Conservation (phyloP, 257 asterid species). For the Fraxinus cuspidata region DNA sequence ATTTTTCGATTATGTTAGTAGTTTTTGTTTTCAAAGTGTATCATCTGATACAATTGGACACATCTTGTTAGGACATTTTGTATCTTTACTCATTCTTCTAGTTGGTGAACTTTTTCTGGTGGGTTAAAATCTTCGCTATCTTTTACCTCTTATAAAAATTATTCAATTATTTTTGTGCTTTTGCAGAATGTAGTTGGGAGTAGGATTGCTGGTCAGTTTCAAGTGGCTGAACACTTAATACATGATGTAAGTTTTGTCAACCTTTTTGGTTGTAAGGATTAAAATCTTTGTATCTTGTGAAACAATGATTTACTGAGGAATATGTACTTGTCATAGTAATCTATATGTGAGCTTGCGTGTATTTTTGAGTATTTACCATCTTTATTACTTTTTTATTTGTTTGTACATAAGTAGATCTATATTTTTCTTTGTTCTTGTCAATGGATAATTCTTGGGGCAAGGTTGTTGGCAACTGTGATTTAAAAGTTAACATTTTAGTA, state of each 20-base stretch:
- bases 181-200: slow-evolving; percentile 75
- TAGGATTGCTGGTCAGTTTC: slow-evolving; percentile 78
- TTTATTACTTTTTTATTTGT: background rate
- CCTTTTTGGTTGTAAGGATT: slow-evolving; percentile 14
- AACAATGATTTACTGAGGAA: slow-evolving; percentile 3
- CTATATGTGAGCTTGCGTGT: slow-evolving; percentile 12
- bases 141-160: slow-evolving; percentile 5
- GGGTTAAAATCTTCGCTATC: slow-evolving; percentile 12
- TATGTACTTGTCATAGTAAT: background rate
- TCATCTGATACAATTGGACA: background rate
- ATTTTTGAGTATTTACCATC: slow-evolving; percentile 16
- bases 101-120: background rate
- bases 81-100: background rate
- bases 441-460: background rate
- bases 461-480: background rate
- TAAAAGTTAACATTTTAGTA: background rate
- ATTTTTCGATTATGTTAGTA: background rate
- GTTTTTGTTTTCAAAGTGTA: background rate
- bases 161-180: slow-evolving; percentile 18
- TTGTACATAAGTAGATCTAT: slow-evolving; percentile 9
- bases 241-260: slow-evolving; percentile 65
- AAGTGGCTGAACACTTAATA: slow-evolving; percentile 74
- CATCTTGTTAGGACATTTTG: background rate
- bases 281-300: slow-evolving; percentile 13
- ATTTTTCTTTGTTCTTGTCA: background rate